Conservation (phyloP, 441 rosid species). For the Erodium texanum region DNA sequence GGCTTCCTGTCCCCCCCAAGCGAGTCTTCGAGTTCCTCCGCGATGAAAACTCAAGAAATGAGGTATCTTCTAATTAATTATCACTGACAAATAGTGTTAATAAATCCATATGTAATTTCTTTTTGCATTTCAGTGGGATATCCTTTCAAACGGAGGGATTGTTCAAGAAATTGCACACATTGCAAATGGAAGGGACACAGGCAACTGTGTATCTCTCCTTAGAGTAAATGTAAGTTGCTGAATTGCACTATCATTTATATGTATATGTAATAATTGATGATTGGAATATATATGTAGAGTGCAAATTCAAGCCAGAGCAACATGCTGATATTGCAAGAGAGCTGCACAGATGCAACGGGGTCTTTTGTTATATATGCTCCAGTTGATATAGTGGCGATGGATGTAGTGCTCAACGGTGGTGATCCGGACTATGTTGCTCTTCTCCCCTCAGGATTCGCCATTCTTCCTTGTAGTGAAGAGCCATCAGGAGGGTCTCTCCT, state of each 20-base stretch:
- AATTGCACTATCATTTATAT: too few species aligned
- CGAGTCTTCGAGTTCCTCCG: conserved; percentile 70
- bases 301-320: conserved; percentile 52
- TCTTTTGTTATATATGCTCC: conserved; percentile 76
- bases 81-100: too few species aligned
- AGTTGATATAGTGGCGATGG: conserved; percentile 53
- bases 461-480: conserved; percentile 74
- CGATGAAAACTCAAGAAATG: conserved; percentile 53
- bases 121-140: conserved; percentile 65
- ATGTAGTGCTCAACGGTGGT: conserved; percentile 54
- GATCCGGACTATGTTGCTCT: conserved; percentile 71
- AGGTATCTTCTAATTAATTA: conserved; percentile 51
- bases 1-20: conserved; percentile 69
- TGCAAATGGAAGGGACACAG: conserved; percentile 64
- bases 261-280: neutral
- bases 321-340: conserved; percentile 79
- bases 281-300: conserved; percentile 25
- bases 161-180: conserved; percentile 71
- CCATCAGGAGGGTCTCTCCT: conserved; percentile 65
- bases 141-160: conserved; percentile 53
- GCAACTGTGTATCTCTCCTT: conserved; percentile 72
- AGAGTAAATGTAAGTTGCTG: conserved; percentile 64
- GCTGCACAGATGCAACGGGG: conserved; percentile 53
- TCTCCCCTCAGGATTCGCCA: conserved; percentile 79
- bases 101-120: too few species aligned